Evolutionary conservation across 129 eudicot genomes (phyloP).

Genomic region (Solidago caesia): DNA sequence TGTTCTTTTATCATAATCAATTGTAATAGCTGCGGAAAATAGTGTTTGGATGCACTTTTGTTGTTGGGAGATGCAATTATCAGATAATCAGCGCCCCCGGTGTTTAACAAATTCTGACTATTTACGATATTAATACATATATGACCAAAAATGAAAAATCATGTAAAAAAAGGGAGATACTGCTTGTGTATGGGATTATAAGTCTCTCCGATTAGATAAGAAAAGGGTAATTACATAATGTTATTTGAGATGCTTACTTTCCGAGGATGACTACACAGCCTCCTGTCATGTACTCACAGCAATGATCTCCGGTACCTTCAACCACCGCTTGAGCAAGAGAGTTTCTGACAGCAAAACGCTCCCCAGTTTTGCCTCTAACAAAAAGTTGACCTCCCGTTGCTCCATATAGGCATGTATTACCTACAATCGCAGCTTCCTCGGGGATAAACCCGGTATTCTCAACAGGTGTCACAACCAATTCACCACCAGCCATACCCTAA

Average conservation of each 20-base stretch:
- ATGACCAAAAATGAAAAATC: no score
- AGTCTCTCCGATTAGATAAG: neutral
- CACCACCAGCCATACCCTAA: slow-evolving; percentile 99
- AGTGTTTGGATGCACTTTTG: neutral
- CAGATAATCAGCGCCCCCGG: no score
- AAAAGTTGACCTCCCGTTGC: slow-evolving; percentile 98
- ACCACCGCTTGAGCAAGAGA: slow-evolving; percentile 97
- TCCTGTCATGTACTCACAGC: slow-evolving; percentile 98
- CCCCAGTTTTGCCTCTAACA: slow-evolving; percentile 97
- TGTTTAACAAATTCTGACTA: no score
- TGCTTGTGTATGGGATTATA: neutral
- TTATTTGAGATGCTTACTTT: slow-evolving; percentile 51
- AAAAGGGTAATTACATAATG: neutral
- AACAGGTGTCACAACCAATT: slow-evolving; percentile 77
- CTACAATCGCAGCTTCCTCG: slow-evolving; percentile 92
- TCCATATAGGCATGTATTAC: slow-evolving; percentile 93
- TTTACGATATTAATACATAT: no score
- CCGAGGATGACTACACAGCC: slow-evolving; percentile 96
- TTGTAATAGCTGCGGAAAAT: neutral
- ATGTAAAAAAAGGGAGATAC: neutral
- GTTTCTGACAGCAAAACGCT: slow-evolving; percentile 97
- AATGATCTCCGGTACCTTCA: slow-evolving; percentile 98
- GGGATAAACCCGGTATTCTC: slow-evolving; percentile 77
- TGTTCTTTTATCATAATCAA: neutral
- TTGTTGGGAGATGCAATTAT: neutral